Evolutionary conservation across 2,329 filamentous ascomycete genomes (phyloP).

Genomic region (Penicillium sp.): DNA sequence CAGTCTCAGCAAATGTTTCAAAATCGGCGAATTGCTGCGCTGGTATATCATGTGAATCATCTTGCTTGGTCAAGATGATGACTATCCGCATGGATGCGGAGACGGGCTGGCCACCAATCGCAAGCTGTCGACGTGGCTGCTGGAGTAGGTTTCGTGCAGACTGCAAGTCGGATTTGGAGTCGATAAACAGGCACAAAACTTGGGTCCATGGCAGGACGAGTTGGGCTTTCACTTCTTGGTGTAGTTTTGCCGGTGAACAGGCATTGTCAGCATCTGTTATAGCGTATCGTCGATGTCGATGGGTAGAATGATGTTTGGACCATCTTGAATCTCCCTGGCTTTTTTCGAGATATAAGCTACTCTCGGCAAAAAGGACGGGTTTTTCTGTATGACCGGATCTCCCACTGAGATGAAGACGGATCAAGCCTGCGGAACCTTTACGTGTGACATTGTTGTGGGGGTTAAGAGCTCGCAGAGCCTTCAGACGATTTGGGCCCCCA

Average conservation of each 20-base stretch:
- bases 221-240: background rate
- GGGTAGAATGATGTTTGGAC: background rate
- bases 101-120: background rate
- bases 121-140: background rate
- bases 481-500: conserved; percentile 13
- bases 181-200: conserved; percentile 16
- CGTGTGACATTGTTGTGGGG: conserved; percentile 18
- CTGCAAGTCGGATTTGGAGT: conserved; percentile 8
- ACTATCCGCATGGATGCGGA: conserved; percentile 3
- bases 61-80: conserved; percentile 8
- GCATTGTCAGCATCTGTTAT: background rate
- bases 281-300: background rate
- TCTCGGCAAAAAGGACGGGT: conserved; percentile 16
- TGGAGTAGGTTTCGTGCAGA: conserved; percentile 6
- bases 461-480: conserved; percentile 14
- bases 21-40: background rate
- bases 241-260: background rate
- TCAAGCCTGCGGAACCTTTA: conserved; percentile 6
- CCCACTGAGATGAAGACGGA: conserved; percentile 13
- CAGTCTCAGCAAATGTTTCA: background rate
- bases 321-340: background rate
- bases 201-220: conserved; percentile 16
- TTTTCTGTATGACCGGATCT: conserved; percentile 6
- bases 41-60: background rate
- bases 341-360: background rate